A percentile compares a stretch with the other conserved stretches of the same genome.
Evolutionary conservation across 768 basidiomycete species (phyloP).

Genomic region (Tulasnella sp.): DNA sequence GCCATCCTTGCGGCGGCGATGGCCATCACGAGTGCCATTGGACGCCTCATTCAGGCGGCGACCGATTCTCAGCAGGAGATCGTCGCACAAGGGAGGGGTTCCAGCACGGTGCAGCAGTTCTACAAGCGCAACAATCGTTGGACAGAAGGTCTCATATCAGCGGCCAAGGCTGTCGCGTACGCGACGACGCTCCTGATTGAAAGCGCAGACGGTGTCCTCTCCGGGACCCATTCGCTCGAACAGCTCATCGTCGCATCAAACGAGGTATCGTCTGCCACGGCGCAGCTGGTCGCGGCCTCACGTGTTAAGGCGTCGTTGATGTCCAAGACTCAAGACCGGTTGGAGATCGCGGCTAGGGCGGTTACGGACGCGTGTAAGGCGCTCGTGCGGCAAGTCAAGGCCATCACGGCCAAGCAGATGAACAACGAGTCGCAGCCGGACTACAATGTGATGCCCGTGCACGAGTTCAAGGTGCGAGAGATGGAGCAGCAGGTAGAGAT

Average conservation of each 20-base stretch:
- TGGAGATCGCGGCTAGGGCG: constrained; percentile 93
- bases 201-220: constrained; percentile 93
- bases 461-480: constrained; percentile 95
- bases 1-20: constrained; percentile 88
- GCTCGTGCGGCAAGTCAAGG: constrained; percentile 92
- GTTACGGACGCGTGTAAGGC: constrained; percentile 97
- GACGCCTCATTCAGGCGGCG: constrained; percentile 87
- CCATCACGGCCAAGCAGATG: constrained; percentile 72
- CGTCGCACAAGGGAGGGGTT: constrained; percentile 87
- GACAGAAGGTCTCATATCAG: constrained; percentile 98
- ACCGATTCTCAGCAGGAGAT: constrained; percentile 98
- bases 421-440: constrained; percentile 70
- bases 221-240: constrained; percentile 91
- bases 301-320: constrained; percentile 96
- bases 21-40: constrained; percentile 93
- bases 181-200: constrained; percentile 94
- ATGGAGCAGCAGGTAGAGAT: constrained; percentile 99
- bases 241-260: constrained; percentile 99
- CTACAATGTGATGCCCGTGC: constrained; percentile 83
- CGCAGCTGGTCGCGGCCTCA: constrained; percentile 96
- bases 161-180: constrained; percentile 94
- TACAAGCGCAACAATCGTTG: constrained; percentile 99
- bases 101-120: constrained; percentile 87
- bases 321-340: constrained; percentile 95
- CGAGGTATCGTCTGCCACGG: constrained; percentile 93